phyloP scores from a whole-genome alignment of 768 basidiomycete species.

The Gymnopilus junonius region DNA sequence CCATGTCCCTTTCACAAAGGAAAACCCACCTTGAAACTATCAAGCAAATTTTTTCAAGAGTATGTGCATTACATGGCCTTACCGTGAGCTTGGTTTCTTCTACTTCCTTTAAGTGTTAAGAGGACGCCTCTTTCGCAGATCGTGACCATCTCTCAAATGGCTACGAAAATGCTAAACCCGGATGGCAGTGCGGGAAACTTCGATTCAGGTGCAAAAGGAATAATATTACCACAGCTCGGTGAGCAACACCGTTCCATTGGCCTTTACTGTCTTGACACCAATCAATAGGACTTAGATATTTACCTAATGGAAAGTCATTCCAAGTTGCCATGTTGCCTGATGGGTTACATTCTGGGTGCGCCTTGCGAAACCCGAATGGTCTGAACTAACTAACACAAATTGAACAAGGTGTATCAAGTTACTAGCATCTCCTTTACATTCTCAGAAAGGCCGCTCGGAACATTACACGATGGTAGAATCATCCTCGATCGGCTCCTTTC shows the following conservation, averaged over 20 bases:
- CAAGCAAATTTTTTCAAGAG: constrained; percentile 54
- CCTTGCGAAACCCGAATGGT: not conserved
- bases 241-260: not conserved
- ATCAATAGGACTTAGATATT: constrained; percentile 38
- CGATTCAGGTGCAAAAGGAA: constrained; percentile 62
- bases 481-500: not conserved
- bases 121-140: constrained; percentile 27
- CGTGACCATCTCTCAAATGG: constrained; percentile 68
- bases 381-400: not conserved
- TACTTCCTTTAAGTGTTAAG: not conserved
- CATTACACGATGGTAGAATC: constrained; percentile 21
- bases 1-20: constrained; percentile 42
- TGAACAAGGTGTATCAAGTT: constrained; percentile 28
- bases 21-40: constrained; percentile 52
- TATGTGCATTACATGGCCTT: constrained; percentile 49
- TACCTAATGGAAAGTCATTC: constrained; percentile 41
- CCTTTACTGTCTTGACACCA: not conserved
- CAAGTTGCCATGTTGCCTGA: constrained; percentile 41
- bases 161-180: constrained; percentile 65
- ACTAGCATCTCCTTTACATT: constrained; percentile 35
- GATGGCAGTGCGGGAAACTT: constrained; percentile 72
- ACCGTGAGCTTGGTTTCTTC: constrained; percentile 41
- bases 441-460: constrained; percentile 13
- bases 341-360: constrained; percentile 40
- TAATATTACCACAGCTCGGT: constrained; percentile 75